Percentiles rank a stretch among this genome's conserved stretches.
phyloP scores from a whole-genome alignment of 106 monocot species.

The Gastrodia elata region DNA sequence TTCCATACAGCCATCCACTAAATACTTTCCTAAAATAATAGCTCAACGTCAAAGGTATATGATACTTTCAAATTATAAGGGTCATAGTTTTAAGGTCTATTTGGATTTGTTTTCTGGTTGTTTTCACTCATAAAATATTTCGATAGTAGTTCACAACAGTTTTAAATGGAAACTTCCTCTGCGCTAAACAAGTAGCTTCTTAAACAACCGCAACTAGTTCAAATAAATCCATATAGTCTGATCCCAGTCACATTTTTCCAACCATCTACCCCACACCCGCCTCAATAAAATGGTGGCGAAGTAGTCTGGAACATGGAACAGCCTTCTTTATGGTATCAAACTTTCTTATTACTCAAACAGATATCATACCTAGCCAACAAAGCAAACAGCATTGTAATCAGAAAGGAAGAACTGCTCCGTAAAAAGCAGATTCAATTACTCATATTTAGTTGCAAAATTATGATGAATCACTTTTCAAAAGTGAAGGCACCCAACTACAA shows the following conservation, averaged over 20 bases:
- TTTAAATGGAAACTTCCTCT: no score
- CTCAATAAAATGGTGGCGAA: neutral
- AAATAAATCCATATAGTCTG: no score
- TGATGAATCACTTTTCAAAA: neutral
- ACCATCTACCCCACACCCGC: neutral
- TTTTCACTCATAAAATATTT: no score
- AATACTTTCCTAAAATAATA: neutral
- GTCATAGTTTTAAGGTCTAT: neutral
- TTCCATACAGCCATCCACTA: neutral
- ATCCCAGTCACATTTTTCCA: neutral
- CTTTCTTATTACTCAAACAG: neutral
- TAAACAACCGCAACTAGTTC: no score
- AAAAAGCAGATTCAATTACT: neutral
- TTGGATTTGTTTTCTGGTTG: no score
- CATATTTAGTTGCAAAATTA: neutral
- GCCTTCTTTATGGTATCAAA: neutral
- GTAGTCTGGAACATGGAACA: neutral
- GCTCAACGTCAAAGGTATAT: neutral
- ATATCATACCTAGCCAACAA: neutral
- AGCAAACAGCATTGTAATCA: neutral
- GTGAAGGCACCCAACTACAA: neutral
- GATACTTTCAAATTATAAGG: neutral
- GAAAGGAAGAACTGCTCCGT: neutral
- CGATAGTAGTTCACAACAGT: no score
- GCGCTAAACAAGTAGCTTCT: no score